These are phyloP conservation scores for Isabelozyma heimii DNA, from an alignment of 805 yeast genomes.

Conservation along the genomic window DNA sequence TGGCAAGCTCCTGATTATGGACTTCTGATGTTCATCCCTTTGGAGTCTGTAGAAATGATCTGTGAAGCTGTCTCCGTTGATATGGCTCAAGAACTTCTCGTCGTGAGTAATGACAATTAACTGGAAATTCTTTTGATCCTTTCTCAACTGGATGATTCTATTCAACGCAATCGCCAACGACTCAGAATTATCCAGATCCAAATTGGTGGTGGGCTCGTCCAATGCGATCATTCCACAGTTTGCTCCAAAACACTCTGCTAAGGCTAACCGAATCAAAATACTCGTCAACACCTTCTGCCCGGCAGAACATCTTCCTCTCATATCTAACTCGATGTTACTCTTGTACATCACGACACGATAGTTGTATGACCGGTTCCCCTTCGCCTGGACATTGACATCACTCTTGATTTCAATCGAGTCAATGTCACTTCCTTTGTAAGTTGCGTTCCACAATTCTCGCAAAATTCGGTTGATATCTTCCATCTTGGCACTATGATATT, in stretches of 20 bases:
- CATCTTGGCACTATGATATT: constrained; percentile 88
- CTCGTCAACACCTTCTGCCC: constrained; percentile 96
- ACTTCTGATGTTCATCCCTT: constrained; percentile 78
- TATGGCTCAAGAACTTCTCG: constrained; percentile 79
- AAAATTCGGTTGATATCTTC: constrained; percentile 83
- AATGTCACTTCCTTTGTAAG: constrained; percentile 93
- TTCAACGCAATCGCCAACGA: constrained; percentile 80
- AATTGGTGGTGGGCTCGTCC: constrained; percentile 97
- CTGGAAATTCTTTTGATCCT: constrained; percentile 84
- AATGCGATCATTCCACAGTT: constrained; percentile 94
- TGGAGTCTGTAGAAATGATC: constrained; percentile 82
- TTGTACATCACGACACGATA: constrained; percentile 95
- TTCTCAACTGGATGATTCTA: constrained; percentile 70
- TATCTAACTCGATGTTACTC: constrained; percentile 86
- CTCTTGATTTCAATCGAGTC: constrained; percentile 85
- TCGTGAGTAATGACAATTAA: constrained; percentile 95
- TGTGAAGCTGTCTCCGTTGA: constrained; percentile 81
- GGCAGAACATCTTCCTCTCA: constrained; percentile 98
- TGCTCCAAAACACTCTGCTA: constrained; percentile 93
- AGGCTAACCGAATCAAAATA: constrained; percentile 83
- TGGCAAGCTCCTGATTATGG: constrained; percentile 59
- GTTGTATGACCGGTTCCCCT: constrained; percentile 70
- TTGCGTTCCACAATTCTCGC: constrained; percentile 89
- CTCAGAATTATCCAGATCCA: constrained; percentile 86
- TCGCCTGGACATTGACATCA: constrained; percentile 57